phyloP scores from a whole-genome alignment of 768 basidiomycete genomes.

The Leccinellum luteum region DNA sequence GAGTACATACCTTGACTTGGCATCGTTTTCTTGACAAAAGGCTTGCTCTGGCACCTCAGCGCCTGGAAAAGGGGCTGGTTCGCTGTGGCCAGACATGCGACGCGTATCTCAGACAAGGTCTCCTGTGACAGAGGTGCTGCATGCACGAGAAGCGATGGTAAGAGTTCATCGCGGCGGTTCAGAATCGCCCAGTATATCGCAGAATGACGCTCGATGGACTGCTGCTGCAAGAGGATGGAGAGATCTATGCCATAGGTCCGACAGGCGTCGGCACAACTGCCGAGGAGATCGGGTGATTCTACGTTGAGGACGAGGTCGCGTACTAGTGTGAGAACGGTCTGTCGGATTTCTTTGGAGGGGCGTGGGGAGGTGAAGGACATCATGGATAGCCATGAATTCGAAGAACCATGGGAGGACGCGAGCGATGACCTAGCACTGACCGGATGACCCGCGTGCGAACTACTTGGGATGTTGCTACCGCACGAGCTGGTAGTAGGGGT shows the following conservation, averaged over 20 bases:
- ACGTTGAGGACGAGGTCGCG: constrained; percentile 47
- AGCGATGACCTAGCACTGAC: background rate
- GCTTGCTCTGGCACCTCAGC: constrained; percentile 14
- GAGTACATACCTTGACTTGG: constrained; percentile 10
- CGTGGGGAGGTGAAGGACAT: constrained; percentile 21
- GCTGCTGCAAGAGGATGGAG: constrained; percentile 57
- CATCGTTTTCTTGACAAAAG: constrained; percentile 8
- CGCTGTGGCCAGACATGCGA: constrained; percentile 50
- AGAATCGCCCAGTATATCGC: constrained; percentile 75
- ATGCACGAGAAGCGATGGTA: constrained; percentile 52
- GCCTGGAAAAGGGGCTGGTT: constrained; percentile 29
- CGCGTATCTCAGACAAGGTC: constrained; percentile 60
- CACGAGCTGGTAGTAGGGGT: background rate
- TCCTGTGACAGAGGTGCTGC: constrained; percentile 41
- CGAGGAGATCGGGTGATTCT: constrained; percentile 19
- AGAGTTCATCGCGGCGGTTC: constrained; percentile 41
- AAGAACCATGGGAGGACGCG: background rate
- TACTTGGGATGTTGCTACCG: background rate
- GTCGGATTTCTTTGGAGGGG: constrained; percentile 45
- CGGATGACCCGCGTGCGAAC: background rate
- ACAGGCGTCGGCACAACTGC: constrained; percentile 59
- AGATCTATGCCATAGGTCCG: constrained; percentile 46
- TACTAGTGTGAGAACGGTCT: constrained; percentile 52
- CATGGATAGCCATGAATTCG: constrained; percentile 18
- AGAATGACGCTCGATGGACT: constrained; percentile 59